phyloP scores from a whole-genome alignment of 176 grass and related monocot species.

The Aegilops longissima region DNA sequence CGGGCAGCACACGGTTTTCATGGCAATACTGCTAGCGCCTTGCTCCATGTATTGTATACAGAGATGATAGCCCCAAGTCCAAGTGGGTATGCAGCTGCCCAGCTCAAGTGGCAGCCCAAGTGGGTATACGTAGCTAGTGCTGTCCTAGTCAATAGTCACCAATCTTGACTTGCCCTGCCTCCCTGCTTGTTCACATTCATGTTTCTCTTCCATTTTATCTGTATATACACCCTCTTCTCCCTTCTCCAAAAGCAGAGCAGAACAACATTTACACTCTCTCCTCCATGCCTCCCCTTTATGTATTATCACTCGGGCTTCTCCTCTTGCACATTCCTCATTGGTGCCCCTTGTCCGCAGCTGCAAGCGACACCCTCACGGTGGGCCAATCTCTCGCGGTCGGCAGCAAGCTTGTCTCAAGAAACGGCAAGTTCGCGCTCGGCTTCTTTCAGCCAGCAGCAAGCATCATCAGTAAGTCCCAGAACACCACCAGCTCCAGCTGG shows the following conservation, averaged over 20 bases:
- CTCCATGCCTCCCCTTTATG: not conserved
- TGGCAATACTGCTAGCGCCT: not conserved
- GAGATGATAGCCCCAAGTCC: not conserved
- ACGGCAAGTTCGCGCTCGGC: constrained; percentile 47
- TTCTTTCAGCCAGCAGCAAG: constrained; percentile 38
- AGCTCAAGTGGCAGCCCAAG: not conserved
- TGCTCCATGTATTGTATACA: not conserved
- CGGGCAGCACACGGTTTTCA: not conserved
- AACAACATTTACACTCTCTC: not conserved
- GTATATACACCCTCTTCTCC: not conserved
- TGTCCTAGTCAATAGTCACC: not conserved
- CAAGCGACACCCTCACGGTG: not conserved
- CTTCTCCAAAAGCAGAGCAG: not conserved
- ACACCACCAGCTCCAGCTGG: not conserved
- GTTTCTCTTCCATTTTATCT: not conserved
- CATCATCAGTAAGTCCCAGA: not conserved
- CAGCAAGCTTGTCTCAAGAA: constrained; percentile 43
- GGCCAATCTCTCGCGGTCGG: constrained; percentile 3
- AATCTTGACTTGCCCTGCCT: not conserved
- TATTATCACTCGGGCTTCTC: not conserved
- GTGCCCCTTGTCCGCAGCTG: not conserved
- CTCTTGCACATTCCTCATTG: not conserved
- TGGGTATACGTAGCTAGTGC: not conserved
- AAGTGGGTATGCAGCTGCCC: not conserved
- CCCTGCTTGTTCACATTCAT: not conserved